Evolutionary conservation across 2,329 filamentous ascomycete species (phyloP).

Genomic region (Elsinoe arachidis): DNA sequence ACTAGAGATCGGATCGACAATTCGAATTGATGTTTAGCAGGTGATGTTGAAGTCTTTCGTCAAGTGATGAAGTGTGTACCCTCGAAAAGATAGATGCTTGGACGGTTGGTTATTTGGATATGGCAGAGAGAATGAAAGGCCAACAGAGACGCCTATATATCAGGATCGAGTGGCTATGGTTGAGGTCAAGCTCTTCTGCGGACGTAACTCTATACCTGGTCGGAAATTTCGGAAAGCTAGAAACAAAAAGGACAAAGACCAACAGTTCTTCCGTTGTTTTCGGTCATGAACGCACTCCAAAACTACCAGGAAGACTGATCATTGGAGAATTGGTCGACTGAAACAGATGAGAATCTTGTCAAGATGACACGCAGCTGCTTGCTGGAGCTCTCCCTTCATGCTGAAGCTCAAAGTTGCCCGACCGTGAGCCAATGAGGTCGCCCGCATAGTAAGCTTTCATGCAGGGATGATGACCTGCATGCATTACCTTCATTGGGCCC

Average conservation of each 20-base stretch:
- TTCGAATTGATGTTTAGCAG: no score
- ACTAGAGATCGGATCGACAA: no score
- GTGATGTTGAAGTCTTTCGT: neutral
- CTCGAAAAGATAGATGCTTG: neutral
- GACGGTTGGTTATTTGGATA: no score
- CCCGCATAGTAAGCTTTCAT: neutral
- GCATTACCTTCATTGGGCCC: neutral
- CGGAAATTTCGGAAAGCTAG: slow-evolving; percentile 5
- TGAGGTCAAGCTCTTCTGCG: neutral
- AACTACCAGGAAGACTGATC: neutral
- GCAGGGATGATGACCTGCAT: neutral
- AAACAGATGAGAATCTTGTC: neutral
- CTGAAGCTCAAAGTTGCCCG: neutral
- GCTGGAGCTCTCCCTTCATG: neutral
- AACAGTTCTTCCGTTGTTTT: neutral
- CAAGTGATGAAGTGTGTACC: neutral
- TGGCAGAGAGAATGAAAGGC: no score
- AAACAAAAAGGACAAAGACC: neutral
- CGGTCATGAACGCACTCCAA: neutral
- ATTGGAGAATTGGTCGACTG: neutral
- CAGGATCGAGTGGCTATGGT: neutral
- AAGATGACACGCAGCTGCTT: neutral
- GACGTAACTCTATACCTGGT: slow-evolving; percentile 8
- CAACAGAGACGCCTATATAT: neutral
- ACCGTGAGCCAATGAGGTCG: neutral